A percentile compares a stretch with the other conserved stretches of the same genome.
Evolutionary conservation across 768 basidiomycete species (phyloP).

Genomic region (Mycena leptocephala): DNA sequence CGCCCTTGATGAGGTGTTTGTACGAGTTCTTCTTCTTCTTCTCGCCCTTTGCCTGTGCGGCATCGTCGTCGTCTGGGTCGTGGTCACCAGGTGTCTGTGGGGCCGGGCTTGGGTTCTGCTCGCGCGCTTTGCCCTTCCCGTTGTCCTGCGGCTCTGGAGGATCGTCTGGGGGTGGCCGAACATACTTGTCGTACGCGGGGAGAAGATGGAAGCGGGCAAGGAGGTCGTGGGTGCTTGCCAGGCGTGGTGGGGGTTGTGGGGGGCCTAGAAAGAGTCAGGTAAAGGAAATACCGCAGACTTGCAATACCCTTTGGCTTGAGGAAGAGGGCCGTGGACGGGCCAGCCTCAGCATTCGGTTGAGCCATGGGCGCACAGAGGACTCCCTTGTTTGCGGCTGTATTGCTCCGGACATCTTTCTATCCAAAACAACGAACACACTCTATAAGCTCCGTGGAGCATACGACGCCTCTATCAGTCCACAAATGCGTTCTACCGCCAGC

Average conservation of each 20-base stretch:
- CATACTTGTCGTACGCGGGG: conserved; percentile 87
- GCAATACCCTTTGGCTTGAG: conserved; percentile 23
- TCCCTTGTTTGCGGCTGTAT: conserved; percentile 8
- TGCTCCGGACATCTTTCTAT: too few relatives aligned
- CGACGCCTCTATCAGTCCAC: too few relatives aligned
- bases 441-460: too few relatives aligned
- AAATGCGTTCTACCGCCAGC: too few relatives aligned
- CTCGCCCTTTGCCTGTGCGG: conserved; percentile 66
- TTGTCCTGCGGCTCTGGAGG: conserved; percentile 54
- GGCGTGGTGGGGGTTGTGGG: conserved; percentile 61
- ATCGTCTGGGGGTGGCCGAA: conserved; percentile 65
- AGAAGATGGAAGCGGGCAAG: conserved; percentile 80
- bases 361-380: conserved; percentile 3
- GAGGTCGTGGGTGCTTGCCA: conserved; percentile 86
- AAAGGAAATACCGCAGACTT: too few relatives aligned
- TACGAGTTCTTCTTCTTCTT: conserved; percentile 88
- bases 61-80: conserved; percentile 70
- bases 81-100: conserved; percentile 55
- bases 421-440: too few relatives aligned
- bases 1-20: conserved; percentile 82
- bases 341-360: conserved; percentile 32
- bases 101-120: conserved; percentile 40
- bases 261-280: conserved; percentile 23
- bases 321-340: conserved; percentile 30
- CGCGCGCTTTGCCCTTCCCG: conserved; percentile 67